Base-by-base conservation (phyloP, 495 filamentous ascomycete species). In the Hyaloscypha variabilis region DNA sequence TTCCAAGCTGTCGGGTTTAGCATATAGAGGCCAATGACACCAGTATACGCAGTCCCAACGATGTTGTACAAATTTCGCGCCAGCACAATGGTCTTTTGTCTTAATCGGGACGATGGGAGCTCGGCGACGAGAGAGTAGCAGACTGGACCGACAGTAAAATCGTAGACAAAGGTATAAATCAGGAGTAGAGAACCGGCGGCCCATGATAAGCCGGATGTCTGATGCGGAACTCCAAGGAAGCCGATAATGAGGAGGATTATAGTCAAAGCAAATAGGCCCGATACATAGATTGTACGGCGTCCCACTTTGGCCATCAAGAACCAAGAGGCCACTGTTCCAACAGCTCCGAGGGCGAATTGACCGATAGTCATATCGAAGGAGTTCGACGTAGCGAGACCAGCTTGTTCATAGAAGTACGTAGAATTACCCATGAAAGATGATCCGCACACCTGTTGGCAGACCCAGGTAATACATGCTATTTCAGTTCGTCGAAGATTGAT, bases 371-470 rank as follows among this genome's bases (percentile, higher is more conserved):
- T 68, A 51, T 77, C 77, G 70, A 89, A 89, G 4, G 87, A 77
- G 52, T 81, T 76, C 14, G 73, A 73, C 1, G 80, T 67, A 36
- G 75, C 69, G 19, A 92, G 79, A 2, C 90, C 91, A 3, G 90
- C 90, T 67, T 87, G 83, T 67, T 88, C 76, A 71, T 88, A 83
- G 73, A 92, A 90, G 67, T 90, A 89, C 29, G 88, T 87, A 11
- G 83, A 87, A 70, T 89, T 90, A 46, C 87, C 87, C 59, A 86
- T 87, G 73, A 94, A 85, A 1, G 85, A 82, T 62, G 87, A 88
- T 11, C 90, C 91, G 59, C 82, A 87, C 21, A 92, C 75, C n/a
- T 86, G 85, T 74, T 93, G 91, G 31, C 91, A 87, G 8, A 86
- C 78, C 88, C 89, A 94, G 60, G 82, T 79, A 70, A 87, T 79